phyloP scores from a whole-genome alignment of 1,284 basidiomycete species.

The Ceratobasidium sp. region DNA sequence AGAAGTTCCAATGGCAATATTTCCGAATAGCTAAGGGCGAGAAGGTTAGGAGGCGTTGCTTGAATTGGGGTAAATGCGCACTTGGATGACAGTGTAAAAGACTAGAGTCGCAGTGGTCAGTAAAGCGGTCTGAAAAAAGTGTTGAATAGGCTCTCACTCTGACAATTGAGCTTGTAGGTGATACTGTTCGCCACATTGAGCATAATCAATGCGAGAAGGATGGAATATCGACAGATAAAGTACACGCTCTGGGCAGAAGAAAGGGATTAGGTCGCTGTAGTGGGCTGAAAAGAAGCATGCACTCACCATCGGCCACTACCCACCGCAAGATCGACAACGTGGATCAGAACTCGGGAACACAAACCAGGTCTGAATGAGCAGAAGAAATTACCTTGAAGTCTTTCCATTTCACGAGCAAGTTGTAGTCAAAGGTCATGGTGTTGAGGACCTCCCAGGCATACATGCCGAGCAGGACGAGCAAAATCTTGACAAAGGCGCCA shows the following conservation, averaged over 20 bases:
- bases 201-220: conserved; percentile 30
- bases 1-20: conserved; percentile 70
- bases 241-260: conserved; percentile 51
- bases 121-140: conserved; percentile 38
- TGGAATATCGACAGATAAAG: conserved; percentile 25
- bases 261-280: conserved; percentile 13
- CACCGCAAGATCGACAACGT: not conserved
- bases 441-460: conserved; percentile 74
- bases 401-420: conserved; percentile 58
- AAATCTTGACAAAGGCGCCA: conserved; percentile 56
- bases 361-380: conserved; percentile 65
- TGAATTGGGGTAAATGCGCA: conserved; percentile 52
- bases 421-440: conserved; percentile 73
- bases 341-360: conserved; percentile 55
- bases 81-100: conserved; percentile 74
- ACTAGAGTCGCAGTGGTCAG: conserved; percentile 56
- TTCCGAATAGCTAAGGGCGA: conserved; percentile 65
- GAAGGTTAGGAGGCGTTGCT: conserved; percentile 20
- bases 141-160: conserved; percentile 15
- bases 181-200: conserved; percentile 33
- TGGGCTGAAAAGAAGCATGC: conserved; percentile 1
- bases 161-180: conserved; percentile 28
- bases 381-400: conserved; percentile 62
- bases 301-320: conserved; percentile 37
- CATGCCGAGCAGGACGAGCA: conserved; percentile 69